phyloP scores from a whole-genome alignment of 352 stramenopile genomes.

The Phytopythium boreale region DNA sequence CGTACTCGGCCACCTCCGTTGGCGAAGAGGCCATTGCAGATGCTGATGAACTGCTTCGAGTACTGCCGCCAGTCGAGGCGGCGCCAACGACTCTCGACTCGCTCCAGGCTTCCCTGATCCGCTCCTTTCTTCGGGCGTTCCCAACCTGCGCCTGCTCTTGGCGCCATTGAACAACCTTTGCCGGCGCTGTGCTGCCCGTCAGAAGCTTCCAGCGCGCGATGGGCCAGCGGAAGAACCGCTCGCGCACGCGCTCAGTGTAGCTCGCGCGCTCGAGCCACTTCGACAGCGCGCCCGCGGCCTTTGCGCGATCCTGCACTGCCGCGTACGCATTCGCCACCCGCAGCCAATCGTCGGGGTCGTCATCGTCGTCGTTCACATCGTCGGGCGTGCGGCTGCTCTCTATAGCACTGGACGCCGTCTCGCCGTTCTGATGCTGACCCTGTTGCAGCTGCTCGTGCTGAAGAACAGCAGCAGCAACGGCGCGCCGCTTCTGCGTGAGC shows the following conservation, averaged over 20 bases:
- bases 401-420: too few species aligned
- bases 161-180: conserved; percentile 23
- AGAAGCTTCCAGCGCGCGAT: conserved; percentile 62
- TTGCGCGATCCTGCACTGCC: conserved; percentile 41
- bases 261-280: conserved; percentile 36
- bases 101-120: background rate
- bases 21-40: background rate
- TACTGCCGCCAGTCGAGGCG: background rate
- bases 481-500: conserved; percentile 28
- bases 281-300: conserved; percentile 19
- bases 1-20: background rate
- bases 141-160: conserved; percentile 15
- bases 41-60: background rate
- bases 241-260: conserved; percentile 38
- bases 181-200: conserved; percentile 32
- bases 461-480: conserved; percentile 21
- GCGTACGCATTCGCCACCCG: conserved; percentile 43
- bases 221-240: conserved; percentile 50
- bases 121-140: background rate
- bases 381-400: background rate
- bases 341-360: conserved; percentile 48
- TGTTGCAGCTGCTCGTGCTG: conserved; percentile 9
- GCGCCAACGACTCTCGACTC: background rate
- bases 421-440: background rate
- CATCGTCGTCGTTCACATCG: background rate